These are phyloP conservation scores for Rhizodiscina lignyota DNA, from an alignment of 495 filamentous ascomycete species.

Conservation along the genomic window DNA sequence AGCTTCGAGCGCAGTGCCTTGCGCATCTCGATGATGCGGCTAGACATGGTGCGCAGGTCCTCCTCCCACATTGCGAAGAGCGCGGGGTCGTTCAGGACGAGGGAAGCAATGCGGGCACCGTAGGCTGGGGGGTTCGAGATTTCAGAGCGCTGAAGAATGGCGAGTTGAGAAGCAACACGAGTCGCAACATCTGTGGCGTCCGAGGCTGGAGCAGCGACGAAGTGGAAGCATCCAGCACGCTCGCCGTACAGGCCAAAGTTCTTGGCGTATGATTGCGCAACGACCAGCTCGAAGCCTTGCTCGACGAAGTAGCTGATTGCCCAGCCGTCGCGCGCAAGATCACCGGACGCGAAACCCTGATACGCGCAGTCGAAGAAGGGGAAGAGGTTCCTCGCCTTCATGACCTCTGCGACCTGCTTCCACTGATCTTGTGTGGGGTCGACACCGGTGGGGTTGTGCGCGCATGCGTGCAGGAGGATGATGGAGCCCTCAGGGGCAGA, in stretches of 20 bases:
- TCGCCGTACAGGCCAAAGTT: conserved; percentile 98
- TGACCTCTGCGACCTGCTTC: conserved; percentile 66
- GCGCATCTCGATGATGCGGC: conserved; percentile 83
- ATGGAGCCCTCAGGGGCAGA: conserved; percentile 61
- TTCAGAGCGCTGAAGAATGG: conserved; percentile 89
- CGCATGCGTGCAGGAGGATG: conserved; percentile 89
- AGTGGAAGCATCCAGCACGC: conserved; percentile 93
- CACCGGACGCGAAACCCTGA: conserved; percentile 92
- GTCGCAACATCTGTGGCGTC: conserved; percentile 44
- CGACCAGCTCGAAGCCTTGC: conserved; percentile 86
- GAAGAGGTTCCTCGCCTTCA: conserved; percentile 66
- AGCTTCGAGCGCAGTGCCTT: conserved; percentile 55
- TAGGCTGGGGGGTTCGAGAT: conserved; percentile 95
- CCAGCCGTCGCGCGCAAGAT: conserved; percentile 70
- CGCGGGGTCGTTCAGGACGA: conserved; percentile 61
- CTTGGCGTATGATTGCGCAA: conserved; percentile 96
- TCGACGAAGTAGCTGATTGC: conserved; percentile 86
- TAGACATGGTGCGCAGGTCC: conserved; percentile 84
- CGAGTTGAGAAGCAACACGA: conserved; percentile 70
- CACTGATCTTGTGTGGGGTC: conserved; percentile 91
- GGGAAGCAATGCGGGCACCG: conserved; percentile 72
- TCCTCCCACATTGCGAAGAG: conserved; percentile 92
- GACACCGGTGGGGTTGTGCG: conserved; percentile 96
- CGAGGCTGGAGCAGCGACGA: conserved; percentile 56
- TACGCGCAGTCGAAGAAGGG: conserved; percentile 98